Evolutionary conservation across 164 flowering plant genomes (phyloP).

Genomic region (Chimonanthus praecox): DNA sequence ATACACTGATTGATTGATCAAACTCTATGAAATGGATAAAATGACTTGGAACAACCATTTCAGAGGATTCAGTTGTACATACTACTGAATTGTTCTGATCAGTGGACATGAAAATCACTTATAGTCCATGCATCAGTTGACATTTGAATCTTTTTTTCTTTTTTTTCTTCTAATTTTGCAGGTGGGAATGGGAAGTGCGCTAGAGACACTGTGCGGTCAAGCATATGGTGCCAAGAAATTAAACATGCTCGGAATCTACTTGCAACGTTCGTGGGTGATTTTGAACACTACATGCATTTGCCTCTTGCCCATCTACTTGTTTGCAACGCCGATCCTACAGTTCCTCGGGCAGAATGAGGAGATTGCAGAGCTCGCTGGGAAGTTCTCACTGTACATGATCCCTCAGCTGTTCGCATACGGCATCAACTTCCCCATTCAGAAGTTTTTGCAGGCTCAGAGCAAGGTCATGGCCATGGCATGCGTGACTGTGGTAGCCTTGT

Average conservation of each 20-base stretch:
- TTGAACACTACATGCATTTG: slow-evolving; percentile 20
- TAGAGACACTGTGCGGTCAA: slow-evolving; percentile 44
- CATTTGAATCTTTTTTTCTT: neutral
- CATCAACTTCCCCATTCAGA: slow-evolving; percentile 33
- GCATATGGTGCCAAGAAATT: slow-evolving; percentile 39
- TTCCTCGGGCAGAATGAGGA: slow-evolving; percentile 30
- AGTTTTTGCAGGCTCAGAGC: slow-evolving; percentile 45
- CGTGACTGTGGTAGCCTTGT: slow-evolving; percentile 29
- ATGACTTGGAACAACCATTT: neutral
- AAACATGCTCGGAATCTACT: slow-evolving; percentile 40
- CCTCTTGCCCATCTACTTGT: slow-evolving; percentile 30
- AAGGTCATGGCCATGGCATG: slow-evolving; percentile 39
- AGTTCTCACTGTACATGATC: slow-evolving; percentile 31
- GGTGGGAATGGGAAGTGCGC: slow-evolving; percentile 72
- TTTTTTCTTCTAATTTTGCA: slow-evolving; percentile 10
- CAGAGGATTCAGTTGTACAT: neutral
- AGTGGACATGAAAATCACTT: neutral
- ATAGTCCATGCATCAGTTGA: neutral
- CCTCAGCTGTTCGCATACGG: slow-evolving; percentile 38
- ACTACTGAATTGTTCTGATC: too few relatives aligned
- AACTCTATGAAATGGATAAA: neutral
- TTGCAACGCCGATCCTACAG: slow-evolving; percentile 23
- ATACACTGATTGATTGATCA: too few relatives aligned
- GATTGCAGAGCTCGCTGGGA: slow-evolving; percentile 32
- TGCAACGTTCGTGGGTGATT: slow-evolving; percentile 49